Conservation (phyloP, 768 basidiomycete species). For the Hericium erinaceus region DNA sequence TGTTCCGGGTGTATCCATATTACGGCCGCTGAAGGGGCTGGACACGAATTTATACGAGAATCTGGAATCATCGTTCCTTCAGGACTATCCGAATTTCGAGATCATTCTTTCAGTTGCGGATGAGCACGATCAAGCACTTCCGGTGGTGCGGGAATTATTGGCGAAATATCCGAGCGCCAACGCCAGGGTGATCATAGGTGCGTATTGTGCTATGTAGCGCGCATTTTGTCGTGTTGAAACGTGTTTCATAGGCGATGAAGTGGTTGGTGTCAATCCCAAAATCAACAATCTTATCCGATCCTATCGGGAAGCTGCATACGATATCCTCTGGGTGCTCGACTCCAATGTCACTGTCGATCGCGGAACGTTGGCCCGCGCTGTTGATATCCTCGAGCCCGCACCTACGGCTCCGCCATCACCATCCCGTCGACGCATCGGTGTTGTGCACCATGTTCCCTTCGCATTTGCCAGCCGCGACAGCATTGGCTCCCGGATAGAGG, state of each 20-base stretch:
- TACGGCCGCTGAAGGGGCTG: conserved; percentile 90
- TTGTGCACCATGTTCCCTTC: conserved; percentile 95
- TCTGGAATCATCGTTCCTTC: conserved; percentile 84
- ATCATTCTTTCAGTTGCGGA: conserved; percentile 89
- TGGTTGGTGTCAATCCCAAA: conserved; percentile 92
- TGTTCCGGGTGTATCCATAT: conserved; percentile 85
- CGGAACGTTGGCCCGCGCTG: conserved; percentile 75
- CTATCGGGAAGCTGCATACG: conserved; percentile 71
- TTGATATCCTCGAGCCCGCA: conserved; percentile 57
- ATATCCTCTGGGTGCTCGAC: conserved; percentile 95
- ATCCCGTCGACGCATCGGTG: conserved; percentile 47
- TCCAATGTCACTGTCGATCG: conserved; percentile 81
- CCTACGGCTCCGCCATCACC: conserved; percentile 22
- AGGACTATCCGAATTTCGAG: conserved; percentile 89
- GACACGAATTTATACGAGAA: conserved; percentile 96
- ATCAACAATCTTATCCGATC: conserved; percentile 91
- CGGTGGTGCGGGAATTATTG: conserved; percentile 69
- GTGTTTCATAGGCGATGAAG: conserved; percentile 54
- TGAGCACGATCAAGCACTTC: conserved; percentile 79
- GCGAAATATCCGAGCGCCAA: conserved; percentile 69
- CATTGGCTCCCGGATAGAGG: conserved; percentile 80
- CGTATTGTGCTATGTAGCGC: conserved; percentile 13
- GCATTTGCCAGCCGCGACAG: conserved; percentile 61
- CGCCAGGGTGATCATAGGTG: conserved; percentile 71
- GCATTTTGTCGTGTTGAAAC: background rate